Base-by-base conservation (phyloP, 2,329 filamentous ascomycete species). In the Paramyrothecium roridum region DNA sequence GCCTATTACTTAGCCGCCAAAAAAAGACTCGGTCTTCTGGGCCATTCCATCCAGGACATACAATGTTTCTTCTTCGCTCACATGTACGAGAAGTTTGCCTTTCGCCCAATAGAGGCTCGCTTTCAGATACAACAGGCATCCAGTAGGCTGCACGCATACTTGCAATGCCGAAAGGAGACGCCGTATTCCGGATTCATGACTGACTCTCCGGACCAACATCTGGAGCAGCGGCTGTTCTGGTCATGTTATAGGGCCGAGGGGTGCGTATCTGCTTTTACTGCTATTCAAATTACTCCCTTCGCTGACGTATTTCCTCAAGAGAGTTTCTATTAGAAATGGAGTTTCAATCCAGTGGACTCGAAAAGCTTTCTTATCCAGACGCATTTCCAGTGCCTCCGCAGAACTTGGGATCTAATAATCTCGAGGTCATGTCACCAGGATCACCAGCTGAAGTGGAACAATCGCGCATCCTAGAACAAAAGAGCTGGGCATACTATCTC, bases 1-100 rank as follows among this genome's bases (percentile, higher is more conserved):
- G 56, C 57, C 0, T 65, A 64, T 56, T 66, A 61, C 30, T 45
- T 58, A 10, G 64, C 59, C 16, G 62, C 63, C 3, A 56, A 61
- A 16, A 63, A 57, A 30, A 57, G 64, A 3, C 52, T 66, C 23
- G 64, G 64, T 0, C 23, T 59, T 12, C 53, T 66, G 1, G 63
- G 64, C 0, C 53, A 56, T n/a, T 56, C 54, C 7, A 53, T 66
- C 3, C 30, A 56, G 22, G 64, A 66, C 45, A 66, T 66, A 2
- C 64, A 66, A 33, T 66, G 63, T 33, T 56, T 66, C 3, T 65
- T 61, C 16, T 56, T 63, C 0, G 61, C 64, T 16, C 54, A 54
- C 11, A 56, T 65, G 19, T 64, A 57, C 23, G 62, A 65, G 45
- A 65, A 62, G 40, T 60, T 56, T 34, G 54, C 55, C 10, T 46